Base-by-base conservation (phyloP, 495 filamentous ascomycete genomes). In the Aspergillus affinis region DNA sequence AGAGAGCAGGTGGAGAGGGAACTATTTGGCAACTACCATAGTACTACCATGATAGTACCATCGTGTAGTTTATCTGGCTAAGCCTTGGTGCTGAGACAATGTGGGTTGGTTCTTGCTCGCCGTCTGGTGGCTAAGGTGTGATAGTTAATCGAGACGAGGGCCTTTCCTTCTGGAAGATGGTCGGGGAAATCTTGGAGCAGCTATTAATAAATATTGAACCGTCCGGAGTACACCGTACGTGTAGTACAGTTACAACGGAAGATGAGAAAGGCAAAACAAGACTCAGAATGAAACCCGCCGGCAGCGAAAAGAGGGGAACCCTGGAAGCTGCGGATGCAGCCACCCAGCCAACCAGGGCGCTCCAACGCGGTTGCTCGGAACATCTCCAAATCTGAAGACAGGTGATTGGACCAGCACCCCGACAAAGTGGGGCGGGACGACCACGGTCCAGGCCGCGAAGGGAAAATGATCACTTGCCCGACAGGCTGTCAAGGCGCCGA, bases 401-500 rank as follows among this genome's bases (percentile, higher is more conserved):
- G 9, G 15, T 49, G 47, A 32, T 32, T 32, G 29, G 29, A 2
- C 29, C 29, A 32, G 29, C 7, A 8, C 6, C 7, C 10, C 6
- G 7, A 8, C 29, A 2, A 8, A 6, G 29, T 32, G 29, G 29
- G 6, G 29, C 10, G 7, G 10, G 8, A 7, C 18, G 46, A 48
- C 20, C 46, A 48, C n/a, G 50, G 26, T 15, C 23, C 8, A 17
- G 19, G 13, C 51, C 29, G 8, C 29, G 41, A 54, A 9, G 17
- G 51, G 51, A 18, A 54, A 54, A 29, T 54, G 51, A 54, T 54
- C 51, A 54, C 51, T 41, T 41, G 51, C 30, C 41, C 30, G 26
- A 30, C 29, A 53, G 9, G 21, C 21, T 44, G 51, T 17, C 29
- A 29, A 36, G 13, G 30, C 41, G 51, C 41, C 51, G 41, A 29